phyloP scores from a whole-genome alignment of 768 basidiomycete species.

The Rhodotorula babjevae region DNA sequence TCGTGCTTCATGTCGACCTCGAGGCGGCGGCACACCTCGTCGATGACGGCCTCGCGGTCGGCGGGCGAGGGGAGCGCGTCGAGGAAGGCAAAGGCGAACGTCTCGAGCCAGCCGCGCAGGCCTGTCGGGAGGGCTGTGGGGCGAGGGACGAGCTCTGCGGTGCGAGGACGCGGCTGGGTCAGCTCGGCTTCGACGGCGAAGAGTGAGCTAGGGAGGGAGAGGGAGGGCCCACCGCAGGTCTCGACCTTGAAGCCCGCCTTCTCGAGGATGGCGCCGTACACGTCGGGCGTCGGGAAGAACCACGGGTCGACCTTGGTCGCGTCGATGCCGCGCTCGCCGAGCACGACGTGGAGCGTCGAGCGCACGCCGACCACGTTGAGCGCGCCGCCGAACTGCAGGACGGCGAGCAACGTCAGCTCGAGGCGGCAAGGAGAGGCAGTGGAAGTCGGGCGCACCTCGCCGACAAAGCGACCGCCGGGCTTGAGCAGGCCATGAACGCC shows the following conservation, averaged over 20 bases:
- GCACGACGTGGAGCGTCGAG: constrained; percentile 56
- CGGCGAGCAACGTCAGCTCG: not conserved
- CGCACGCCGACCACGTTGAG: constrained; percentile 56
- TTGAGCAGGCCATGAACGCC: constrained; percentile 62
- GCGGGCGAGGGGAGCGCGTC: constrained; percentile 52
- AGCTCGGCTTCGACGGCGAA: constrained; percentile 51
- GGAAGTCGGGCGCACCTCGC: constrained; percentile 61
- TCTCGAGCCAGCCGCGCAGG: constrained; percentile 59
- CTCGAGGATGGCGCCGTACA: constrained; percentile 61
- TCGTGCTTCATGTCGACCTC: constrained; percentile 30
- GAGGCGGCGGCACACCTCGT: constrained; percentile 42
- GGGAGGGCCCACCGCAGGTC: constrained; percentile 49
- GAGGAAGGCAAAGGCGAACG: constrained; percentile 64
- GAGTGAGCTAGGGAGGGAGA: constrained; percentile 52
- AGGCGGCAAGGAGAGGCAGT: not conserved
- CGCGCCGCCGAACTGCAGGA: constrained; percentile 28
- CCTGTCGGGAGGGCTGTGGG: constrained; percentile 47
- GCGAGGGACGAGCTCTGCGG: constrained; percentile 45
- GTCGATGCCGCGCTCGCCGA: constrained; percentile 57
- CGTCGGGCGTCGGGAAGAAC: constrained; percentile 71
- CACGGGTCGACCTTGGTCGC: constrained; percentile 66
- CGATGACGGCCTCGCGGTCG: constrained; percentile 60
- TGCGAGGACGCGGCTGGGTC: not conserved
- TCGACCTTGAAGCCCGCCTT: constrained; percentile 58
- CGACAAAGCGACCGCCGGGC: constrained; percentile 65